Evolutionary conservation across 1,284 basidiomycete genomes (phyloP).

Genomic region (Trichosporon faecale): DNA sequence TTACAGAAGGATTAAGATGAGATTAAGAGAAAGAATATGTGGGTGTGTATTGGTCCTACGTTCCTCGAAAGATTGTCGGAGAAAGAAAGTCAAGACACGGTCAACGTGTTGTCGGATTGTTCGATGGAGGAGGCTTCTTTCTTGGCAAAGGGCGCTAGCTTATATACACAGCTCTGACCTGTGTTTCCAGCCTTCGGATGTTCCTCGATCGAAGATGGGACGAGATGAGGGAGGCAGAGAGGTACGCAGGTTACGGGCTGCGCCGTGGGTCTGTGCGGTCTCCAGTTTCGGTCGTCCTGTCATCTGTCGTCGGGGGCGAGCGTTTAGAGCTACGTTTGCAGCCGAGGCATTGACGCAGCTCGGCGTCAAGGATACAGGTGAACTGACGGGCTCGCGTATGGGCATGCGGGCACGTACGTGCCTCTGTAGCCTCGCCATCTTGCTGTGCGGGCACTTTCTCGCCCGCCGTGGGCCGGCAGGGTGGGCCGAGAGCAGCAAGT

Average conservation of each 20-base stretch:
- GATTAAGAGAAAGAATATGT: not conserved
- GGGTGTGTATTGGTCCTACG: not conserved
- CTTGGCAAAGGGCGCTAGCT: not conserved
- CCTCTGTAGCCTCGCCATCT: not conserved
- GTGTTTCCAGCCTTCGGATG: not conserved
- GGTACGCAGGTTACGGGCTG: not conserved
- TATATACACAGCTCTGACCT: not conserved
- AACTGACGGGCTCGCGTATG: not conserved
- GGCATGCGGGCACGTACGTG: not conserved
- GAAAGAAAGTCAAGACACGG: not conserved
- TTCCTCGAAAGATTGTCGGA: not conserved
- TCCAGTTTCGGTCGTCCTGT: not conserved
- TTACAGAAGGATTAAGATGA: not conserved
- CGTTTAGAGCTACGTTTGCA: not conserved
- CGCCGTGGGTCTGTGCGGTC: not conserved
- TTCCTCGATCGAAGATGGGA: not conserved
- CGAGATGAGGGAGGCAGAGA: not conserved
- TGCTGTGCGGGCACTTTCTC: not conserved
- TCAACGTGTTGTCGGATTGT: constrained; percentile 3
- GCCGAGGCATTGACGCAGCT: constrained; percentile 3
- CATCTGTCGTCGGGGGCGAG: not conserved
- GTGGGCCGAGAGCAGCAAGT: not conserved
- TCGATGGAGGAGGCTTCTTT: not conserved
- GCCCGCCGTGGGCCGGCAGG: not conserved
- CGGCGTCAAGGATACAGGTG: not conserved